These are phyloP conservation scores for Colletotrichum kahawae DNA, from an alignment of 2,329 filamentous ascomycete genomes.

Conservation along the genomic window DNA sequence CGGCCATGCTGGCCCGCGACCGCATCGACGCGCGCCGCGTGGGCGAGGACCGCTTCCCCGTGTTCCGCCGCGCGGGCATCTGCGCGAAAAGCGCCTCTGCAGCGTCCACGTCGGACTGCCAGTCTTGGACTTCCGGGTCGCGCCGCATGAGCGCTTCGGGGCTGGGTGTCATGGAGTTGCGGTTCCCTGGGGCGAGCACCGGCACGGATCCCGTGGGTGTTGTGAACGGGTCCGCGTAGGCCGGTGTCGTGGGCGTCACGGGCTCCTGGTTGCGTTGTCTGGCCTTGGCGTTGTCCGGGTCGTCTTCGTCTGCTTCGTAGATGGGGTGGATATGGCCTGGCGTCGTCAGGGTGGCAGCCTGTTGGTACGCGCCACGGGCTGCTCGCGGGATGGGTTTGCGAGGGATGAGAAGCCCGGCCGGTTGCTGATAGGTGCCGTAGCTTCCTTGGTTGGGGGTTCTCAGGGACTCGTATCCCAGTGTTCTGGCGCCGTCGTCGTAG, in stretches of 20 bases:
- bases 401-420: slow-evolving; percentile 29
- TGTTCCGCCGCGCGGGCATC: slow-evolving; percentile 38
- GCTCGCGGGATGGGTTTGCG: slow-evolving; percentile 36
- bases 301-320: slow-evolving; percentile 63
- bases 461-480: slow-evolving; percentile 57
- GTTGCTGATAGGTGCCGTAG: slow-evolving; percentile 20
- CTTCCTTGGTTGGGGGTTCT: slow-evolving; percentile 33
- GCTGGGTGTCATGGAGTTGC: slow-evolving; percentile 42
- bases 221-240: slow-evolving; percentile 54
- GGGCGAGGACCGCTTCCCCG: slow-evolving; percentile 40
- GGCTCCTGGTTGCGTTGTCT: slow-evolving; percentile 23
- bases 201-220: slow-evolving; percentile 40
- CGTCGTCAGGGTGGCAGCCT: background rate
- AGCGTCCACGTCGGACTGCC: slow-evolving; percentile 62
- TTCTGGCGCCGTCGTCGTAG: slow-evolving; percentile 43
- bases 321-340: slow-evolving; percentile 61
- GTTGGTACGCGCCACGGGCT: slow-evolving; percentile 25
- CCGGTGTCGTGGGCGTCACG: slow-evolving; percentile 39
- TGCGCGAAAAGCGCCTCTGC: slow-evolving; percentile 57
- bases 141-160: slow-evolving; percentile 39
- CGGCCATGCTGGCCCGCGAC: slow-evolving; percentile 35
- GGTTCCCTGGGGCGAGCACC: slow-evolving; percentile 34
- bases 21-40: slow-evolving; percentile 41
- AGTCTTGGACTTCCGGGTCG: slow-evolving; percentile 62
- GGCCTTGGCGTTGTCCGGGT: slow-evolving; percentile 30